These are phyloP conservation scores for Tilletia horrida DNA, from an alignment of 1,284 basidiomycete species.

Conservation along the genomic window DNA sequence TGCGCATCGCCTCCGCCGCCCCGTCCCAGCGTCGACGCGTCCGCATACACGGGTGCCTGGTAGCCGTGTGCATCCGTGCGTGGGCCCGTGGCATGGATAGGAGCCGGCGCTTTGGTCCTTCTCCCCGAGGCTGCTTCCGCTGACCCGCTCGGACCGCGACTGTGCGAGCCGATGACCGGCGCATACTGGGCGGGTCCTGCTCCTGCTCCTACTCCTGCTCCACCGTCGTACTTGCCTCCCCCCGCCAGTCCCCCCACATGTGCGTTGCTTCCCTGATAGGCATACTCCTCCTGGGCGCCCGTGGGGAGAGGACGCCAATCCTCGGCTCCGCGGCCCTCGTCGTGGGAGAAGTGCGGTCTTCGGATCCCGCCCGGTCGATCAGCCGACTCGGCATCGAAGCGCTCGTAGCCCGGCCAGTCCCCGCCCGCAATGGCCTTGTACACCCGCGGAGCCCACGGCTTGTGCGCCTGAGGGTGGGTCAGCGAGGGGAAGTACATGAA, in stretches of 20 bases:
- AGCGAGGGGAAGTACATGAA: constrained; percentile 40
- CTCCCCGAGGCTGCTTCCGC: neutral
- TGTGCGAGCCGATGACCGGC: neutral
- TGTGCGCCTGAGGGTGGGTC: constrained; percentile 31
- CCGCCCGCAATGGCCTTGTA: neutral
- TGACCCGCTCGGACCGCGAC: neutral
- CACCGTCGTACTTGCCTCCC: no score
- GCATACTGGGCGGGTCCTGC: no score
- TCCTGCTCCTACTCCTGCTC: no score
- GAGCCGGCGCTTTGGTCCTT: neutral
- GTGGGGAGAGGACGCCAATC: constrained; percentile 1
- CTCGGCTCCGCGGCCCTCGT: constrained; percentile 17
- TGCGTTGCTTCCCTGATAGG: no score
- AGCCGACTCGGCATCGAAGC: constrained; percentile 20
- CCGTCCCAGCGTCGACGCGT: neutral
- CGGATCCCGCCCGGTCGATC: constrained; percentile 18
- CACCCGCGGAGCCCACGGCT: constrained; percentile 37
- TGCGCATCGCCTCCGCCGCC: no score
- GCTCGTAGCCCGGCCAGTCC: constrained; percentile 17
- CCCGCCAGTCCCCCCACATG: no score
- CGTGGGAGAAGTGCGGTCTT: no score
- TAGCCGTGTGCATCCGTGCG: neutral
- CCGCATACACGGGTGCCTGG: neutral
- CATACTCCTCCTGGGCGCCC: neutral
- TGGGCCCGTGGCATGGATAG: constrained; percentile 4